Evolutionary conservation across 768 basidiomycete species (phyloP).

Genomic region (Auricularia auricula-judae): DNA sequence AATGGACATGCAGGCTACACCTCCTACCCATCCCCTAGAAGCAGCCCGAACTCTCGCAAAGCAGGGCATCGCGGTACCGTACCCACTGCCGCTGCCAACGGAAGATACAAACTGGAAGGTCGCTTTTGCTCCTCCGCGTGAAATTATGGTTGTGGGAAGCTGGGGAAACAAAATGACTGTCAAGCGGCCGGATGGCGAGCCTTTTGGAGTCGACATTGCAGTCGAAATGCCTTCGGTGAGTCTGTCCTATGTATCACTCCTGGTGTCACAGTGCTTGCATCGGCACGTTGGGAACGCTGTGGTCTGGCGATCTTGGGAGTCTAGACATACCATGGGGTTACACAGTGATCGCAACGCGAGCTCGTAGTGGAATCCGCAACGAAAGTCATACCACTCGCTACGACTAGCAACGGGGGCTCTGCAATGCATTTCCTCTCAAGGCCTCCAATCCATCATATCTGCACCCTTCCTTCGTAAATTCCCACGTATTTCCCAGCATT

Average conservation of each 20-base stretch:
- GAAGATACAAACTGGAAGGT: constrained; percentile 86
- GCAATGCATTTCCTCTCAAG: no score
- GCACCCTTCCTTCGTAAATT: no score
- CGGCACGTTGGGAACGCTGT: no score
- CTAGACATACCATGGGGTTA: neutral
- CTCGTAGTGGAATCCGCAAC: no score
- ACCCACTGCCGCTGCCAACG: constrained; percentile 55
- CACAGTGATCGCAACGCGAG: no score
- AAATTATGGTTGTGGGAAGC: constrained; percentile 72
- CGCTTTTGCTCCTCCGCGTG: constrained; percentile 63
- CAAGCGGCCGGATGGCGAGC: constrained; percentile 52
- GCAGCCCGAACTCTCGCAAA: constrained; percentile 39
- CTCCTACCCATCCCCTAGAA: constrained; percentile 53
- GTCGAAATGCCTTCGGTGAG: constrained; percentile 80
- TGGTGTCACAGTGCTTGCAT: neutral
- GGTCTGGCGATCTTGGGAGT: no score
- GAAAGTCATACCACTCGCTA: no score
- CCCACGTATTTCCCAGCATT: no score
- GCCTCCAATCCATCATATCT: no score
- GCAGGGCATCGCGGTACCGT: constrained; percentile 53
- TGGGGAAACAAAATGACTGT: constrained; percentile 74
- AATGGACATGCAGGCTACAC: constrained; percentile 41
- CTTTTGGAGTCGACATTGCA: constrained; percentile 67
- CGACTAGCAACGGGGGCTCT: no score
- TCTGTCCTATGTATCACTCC: constrained; percentile 4